Percentiles rank a stretch among this genome's conserved stretches.
Conservation (phyloP, 129 eudicot species). For the Cynara cardunculus region DNA sequence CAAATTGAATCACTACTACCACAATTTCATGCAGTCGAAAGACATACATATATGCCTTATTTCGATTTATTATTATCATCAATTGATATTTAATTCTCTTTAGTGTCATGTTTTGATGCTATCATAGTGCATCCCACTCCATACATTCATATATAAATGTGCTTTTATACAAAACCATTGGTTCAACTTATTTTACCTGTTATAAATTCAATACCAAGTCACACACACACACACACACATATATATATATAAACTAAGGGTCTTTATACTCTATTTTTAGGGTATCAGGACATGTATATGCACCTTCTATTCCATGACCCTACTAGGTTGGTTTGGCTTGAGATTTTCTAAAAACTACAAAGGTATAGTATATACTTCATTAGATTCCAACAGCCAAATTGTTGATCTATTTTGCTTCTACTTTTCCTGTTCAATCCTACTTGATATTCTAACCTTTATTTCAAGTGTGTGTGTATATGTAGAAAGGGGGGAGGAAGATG, state of each 20-base stretch:
- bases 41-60: background rate
- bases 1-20: no score
- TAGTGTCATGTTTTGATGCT: no score
- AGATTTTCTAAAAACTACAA: no score
- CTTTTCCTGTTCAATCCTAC: background rate
- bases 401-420: background rate
- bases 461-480: background rate
- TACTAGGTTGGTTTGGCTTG: no score
- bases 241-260: no score
- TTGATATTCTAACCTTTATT: background rate
- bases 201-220: no score
- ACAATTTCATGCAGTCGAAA: no score
- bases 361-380: background rate
- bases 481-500: background rate
- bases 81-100: no score
- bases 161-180: background rate
- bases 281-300: no score
- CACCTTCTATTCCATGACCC: background rate
- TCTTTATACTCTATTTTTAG: background rate
- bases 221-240: no score
- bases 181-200: background rate
- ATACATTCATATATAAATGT: background rate
- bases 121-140: background rate
- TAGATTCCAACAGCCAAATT: background rate
- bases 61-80: background rate